These are phyloP conservation scores for Microdochium paspali DNA, from an alignment of 2,329 filamentous ascomycete genomes.

Conservation along the genomic window DNA sequence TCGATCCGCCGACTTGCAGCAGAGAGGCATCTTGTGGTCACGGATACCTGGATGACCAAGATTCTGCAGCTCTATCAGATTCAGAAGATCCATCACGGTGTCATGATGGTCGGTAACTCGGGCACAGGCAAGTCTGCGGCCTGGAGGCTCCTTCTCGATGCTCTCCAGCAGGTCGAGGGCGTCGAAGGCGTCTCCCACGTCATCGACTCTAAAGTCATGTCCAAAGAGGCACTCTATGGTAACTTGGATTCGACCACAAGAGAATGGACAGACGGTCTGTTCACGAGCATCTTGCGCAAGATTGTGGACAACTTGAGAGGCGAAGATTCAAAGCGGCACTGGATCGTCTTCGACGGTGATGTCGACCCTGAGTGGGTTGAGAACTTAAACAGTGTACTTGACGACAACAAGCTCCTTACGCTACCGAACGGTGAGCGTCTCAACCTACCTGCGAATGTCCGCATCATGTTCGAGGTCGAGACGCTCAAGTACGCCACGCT, in stretches of 20 bases:
- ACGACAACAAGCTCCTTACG: slow-evolving; percentile 97
- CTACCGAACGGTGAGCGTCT: slow-evolving; percentile 96
- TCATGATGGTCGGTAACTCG: slow-evolving; percentile 99
- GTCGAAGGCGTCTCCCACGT: slow-evolving; percentile 93
- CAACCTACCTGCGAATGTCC: slow-evolving; percentile 85
- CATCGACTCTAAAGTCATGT: slow-evolving; percentile 99
- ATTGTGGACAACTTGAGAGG: slow-evolving; percentile 98
- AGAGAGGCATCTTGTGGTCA: slow-evolving; percentile 81
- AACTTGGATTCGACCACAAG: slow-evolving; percentile 92
- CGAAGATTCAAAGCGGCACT: slow-evolving; percentile 93
- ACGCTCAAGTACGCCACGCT: slow-evolving; percentile 94
- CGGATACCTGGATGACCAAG: slow-evolving; percentile 95
- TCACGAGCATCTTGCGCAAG: slow-evolving; percentile 94
- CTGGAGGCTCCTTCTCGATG: slow-evolving; percentile 87
- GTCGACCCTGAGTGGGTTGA: slow-evolving; percentile 99
- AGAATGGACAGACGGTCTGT: slow-evolving; percentile 98
- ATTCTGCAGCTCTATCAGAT: slow-evolving; percentile 96
- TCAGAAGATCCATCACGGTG: slow-evolving; percentile 94
- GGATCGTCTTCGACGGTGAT: slow-evolving; percentile 99
- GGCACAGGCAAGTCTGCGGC: slow-evolving; percentile 95
- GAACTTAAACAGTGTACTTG: slow-evolving; percentile 97
- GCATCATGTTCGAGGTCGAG: slow-evolving; percentile 99
- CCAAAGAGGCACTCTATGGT: slow-evolving; percentile 94
- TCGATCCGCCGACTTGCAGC: slow-evolving; percentile 76
- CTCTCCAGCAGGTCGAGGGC: slow-evolving; percentile 81